phyloP scores from a whole-genome alignment of 108 stramenopile species.

The Fistulifera pelliculosa region DNA sequence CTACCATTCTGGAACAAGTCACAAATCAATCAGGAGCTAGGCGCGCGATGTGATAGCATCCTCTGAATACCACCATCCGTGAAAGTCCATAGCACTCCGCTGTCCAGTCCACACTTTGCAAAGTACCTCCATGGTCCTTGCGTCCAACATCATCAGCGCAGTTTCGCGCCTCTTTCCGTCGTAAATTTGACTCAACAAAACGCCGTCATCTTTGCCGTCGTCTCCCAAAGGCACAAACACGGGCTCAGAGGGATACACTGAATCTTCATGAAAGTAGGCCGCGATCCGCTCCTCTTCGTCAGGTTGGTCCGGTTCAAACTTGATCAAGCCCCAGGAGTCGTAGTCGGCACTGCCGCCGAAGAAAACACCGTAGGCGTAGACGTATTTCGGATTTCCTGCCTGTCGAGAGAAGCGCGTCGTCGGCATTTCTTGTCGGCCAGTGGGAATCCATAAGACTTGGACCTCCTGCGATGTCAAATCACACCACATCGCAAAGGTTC shows the following conservation, averaged over 20 bases:
- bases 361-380: conserved; percentile 26
- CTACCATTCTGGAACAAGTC: too few relatives aligned
- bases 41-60: conserved; percentile 2
- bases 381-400: conserved; percentile 23
- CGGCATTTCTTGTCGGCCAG: conserved; percentile 20
- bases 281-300: conserved; percentile 6
- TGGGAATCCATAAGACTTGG: conserved; percentile 11
- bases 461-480: conserved; percentile 7
- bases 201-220: conserved; percentile 34
- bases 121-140: conserved; percentile 28
- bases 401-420: conserved; percentile 20
- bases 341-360: conserved; percentile 24
- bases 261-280: conserved; percentile 22
- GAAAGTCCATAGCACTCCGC: conserved; percentile 30
- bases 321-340: conserved; percentile 31
- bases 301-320: conserved; percentile 10
- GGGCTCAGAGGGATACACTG: conserved; percentile 29
- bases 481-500: conserved; percentile 27
- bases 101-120: conserved; percentile 17
- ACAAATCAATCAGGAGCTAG: too few relatives aligned
- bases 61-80: conserved; percentile 10
- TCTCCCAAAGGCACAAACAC: conserved; percentile 26
- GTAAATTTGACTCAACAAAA: conserved; percentile 25
- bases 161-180: conserved; percentile 23
- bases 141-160: conserved; percentile 29